phyloP scores from a whole-genome alignment of 768 basidiomycete species.

The Paxillus involutus region DNA sequence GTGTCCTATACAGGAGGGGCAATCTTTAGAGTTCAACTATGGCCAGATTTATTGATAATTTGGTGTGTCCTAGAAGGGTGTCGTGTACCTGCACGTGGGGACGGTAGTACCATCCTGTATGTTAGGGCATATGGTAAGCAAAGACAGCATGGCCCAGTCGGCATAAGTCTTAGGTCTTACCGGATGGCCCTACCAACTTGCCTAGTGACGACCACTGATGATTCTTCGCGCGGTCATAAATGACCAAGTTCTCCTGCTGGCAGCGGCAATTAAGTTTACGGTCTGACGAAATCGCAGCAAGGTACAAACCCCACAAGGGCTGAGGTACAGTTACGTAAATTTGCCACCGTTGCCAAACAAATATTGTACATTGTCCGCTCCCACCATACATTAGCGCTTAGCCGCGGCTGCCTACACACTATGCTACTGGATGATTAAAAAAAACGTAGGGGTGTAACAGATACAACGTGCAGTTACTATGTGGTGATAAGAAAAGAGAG shows the following conservation, averaged over 20 bases:
- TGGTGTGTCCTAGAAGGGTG: slow-evolving; percentile 14
- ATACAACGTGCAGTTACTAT: slow-evolving; percentile 18
- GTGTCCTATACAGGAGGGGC: slow-evolving; percentile 22
- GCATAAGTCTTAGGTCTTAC: background rate
- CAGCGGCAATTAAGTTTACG: no score
- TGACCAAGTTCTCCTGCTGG: no score
- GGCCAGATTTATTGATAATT: slow-evolving; percentile 23
- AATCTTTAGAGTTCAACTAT: slow-evolving; percentile 20
- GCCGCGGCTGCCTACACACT: slow-evolving; percentile 12
- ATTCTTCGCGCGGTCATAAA: no score
- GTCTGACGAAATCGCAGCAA: no score
- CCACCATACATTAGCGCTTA: slow-evolving; percentile 22
- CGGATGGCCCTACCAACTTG: background rate
- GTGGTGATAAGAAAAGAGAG: slow-evolving; percentile 5
- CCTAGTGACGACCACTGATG: no score
- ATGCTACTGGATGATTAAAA: slow-evolving; percentile 10
- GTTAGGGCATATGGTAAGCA: slow-evolving; percentile 9
- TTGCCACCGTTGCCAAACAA: background rate
- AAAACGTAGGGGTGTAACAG: slow-evolving; percentile 6
- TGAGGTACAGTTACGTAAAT: slow-evolving; percentile 17
- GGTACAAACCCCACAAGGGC: no score
- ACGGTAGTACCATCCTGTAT: slow-evolving; percentile 7
- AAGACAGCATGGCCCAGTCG: slow-evolving; percentile 6
- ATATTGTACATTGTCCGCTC: slow-evolving; percentile 8
- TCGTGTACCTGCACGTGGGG: slow-evolving; percentile 29